phyloP scores from a whole-genome alignment of 768 basidiomycete genomes.

The Artomyces pyxidatus region DNA sequence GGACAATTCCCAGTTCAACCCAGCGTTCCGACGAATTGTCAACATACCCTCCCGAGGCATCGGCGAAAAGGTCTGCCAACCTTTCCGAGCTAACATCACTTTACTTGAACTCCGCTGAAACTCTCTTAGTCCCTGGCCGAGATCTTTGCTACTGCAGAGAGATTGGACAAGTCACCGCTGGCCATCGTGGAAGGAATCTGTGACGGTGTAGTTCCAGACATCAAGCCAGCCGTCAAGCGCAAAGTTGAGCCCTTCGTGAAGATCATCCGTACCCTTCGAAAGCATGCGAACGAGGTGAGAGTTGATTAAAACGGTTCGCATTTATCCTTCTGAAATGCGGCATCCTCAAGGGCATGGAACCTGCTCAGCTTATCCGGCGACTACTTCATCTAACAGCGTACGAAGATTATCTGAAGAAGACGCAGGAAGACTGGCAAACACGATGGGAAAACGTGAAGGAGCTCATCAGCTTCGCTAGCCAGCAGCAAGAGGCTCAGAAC shows the following conservation, averaged over 20 bases:
- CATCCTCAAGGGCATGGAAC: conserved; percentile 42
- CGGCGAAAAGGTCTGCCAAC: conserved; percentile 61
- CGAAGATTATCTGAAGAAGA: conserved; percentile 58
- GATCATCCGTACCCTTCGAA: conserved; percentile 42
- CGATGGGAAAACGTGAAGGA: conserved; percentile 86
- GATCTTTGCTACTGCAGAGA: conserved; percentile 44
- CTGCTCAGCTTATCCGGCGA: conserved; percentile 53
- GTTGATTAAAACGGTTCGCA: too few relatives aligned
- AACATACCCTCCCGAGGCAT: conserved; percentile 67
- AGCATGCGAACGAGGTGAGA: conserved; percentile 46
- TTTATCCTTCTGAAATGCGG: too few relatives aligned
- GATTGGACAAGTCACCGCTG: conserved; percentile 45
- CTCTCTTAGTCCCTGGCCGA: conserved; percentile 48
- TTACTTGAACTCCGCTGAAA: neutral
- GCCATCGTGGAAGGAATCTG: conserved; percentile 56
- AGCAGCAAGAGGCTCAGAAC: conserved; percentile 29
- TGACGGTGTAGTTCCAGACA: conserved; percentile 50
- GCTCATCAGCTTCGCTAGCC: conserved; percentile 69
- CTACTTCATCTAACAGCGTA: conserved; percentile 56
- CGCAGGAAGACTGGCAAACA: conserved; percentile 64
- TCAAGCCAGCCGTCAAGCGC: conserved; percentile 57
- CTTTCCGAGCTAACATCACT: neutral
- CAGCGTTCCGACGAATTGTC: conserved; percentile 64
- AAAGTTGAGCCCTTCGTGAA: conserved; percentile 57
- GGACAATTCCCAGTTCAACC: conserved; percentile 60